phyloP scores from a whole-genome alignment of 2,329 filamentous ascomycete genomes.

The Beauveria scarabaeidicola region DNA sequence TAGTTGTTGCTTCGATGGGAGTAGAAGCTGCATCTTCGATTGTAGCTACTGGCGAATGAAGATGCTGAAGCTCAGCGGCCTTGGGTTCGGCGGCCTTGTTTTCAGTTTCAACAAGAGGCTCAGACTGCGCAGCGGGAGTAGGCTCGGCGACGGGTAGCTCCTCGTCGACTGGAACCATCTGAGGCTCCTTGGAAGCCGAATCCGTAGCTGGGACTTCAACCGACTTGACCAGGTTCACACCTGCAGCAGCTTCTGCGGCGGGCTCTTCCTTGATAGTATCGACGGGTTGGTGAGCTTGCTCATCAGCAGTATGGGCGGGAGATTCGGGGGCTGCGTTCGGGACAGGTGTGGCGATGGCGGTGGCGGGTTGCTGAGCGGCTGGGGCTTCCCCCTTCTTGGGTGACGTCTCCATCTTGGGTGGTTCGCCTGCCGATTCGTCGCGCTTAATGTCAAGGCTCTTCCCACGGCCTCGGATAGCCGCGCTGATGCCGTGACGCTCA shows the following conservation, averaged over 20 bases:
- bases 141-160: background rate
- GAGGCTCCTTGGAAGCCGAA: background rate
- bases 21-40: background rate
- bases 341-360: background rate
- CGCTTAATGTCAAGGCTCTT: conserved; percentile 42
- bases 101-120: background rate
- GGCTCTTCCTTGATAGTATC: conserved; percentile 11
- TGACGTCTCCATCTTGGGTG: background rate
- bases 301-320: background rate
- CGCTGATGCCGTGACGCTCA: conserved; percentile 21
- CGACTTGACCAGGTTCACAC: background rate
- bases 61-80: background rate
- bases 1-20: background rate
- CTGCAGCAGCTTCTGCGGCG: background rate
- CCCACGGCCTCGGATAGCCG: conserved; percentile 29
- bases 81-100: background rate
- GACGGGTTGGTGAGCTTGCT: background rate
- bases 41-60: background rate
- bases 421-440: conserved; percentile 20
- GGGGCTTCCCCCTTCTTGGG: conserved; percentile 12
- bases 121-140: background rate
- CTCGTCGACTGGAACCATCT: background rate
- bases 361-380: background rate
- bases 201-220: background rate
- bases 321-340: background rate